A percentile compares a stretch with the other conserved stretches of the same genome.
phyloP scores from a whole-genome alignment of 805 yeast species.

The Suhomyces faveliae region DNA sequence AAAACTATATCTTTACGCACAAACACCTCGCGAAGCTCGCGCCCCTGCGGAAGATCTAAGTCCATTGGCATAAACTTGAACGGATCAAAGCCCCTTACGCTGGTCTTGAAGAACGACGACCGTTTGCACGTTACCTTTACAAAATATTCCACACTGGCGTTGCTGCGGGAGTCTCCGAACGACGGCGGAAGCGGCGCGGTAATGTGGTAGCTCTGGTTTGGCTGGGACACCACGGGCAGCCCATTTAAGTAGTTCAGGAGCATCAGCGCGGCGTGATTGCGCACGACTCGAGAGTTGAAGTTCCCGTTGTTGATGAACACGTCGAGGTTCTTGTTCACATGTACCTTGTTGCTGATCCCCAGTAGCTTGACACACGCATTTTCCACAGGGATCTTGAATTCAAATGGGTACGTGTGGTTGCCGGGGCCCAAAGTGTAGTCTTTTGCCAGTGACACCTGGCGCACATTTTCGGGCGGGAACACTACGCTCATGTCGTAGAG shows the following conservation, averaged over 20 bases:
- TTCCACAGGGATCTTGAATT: constrained; percentile 43
- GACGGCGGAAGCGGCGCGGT: constrained; percentile 35
- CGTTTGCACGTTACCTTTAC: constrained; percentile 61
- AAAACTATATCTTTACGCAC: constrained; percentile 43
- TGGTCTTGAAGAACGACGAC: constrained; percentile 47
- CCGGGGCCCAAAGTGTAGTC: constrained; percentile 53
- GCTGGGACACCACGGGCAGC: not conserved
- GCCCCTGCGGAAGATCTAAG: constrained; percentile 24
- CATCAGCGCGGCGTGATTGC: constrained; percentile 1
- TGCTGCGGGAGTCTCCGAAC: constrained; percentile 28
- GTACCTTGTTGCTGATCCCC: constrained; percentile 34
- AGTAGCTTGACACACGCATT: constrained; percentile 38
- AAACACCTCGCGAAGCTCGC: constrained; percentile 40
- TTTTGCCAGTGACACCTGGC: constrained; percentile 41
- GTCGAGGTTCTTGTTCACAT: constrained; percentile 29
- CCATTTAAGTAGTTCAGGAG: not conserved
- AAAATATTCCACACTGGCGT: constrained; percentile 49
- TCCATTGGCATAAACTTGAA: constrained; percentile 55
- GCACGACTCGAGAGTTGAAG: constrained; percentile 13
- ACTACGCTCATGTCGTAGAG: constrained; percentile 50
- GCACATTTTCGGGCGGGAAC: constrained; percentile 52
- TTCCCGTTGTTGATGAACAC: constrained; percentile 35
- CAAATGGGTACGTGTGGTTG: constrained; percentile 48
- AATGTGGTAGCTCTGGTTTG: constrained; percentile 21
- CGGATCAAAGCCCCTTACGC: constrained; percentile 47